A percentile compares a stretch with the other conserved stretches of the same genome.
Conservation (phyloP, 1,284 basidiomycete species). For the Tilletiopsis washingtonensis region DNA sequence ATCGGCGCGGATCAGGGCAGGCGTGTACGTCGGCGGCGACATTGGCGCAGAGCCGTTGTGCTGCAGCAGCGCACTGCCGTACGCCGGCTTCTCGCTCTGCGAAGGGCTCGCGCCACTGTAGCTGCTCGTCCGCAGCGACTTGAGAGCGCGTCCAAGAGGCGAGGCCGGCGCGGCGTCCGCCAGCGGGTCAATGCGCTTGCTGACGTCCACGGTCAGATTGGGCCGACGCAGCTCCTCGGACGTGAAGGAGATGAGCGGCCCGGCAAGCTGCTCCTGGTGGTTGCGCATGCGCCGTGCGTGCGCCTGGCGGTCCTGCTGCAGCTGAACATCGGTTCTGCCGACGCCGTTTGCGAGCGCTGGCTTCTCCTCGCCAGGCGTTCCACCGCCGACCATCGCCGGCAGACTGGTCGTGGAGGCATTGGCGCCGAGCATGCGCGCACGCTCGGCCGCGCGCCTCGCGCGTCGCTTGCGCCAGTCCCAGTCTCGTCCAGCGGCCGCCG, state of each 20-base stretch:
- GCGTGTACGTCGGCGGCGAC: constrained; percentile 10
- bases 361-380: no score
- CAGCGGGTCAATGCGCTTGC: constrained; percentile 7
- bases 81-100: no score
- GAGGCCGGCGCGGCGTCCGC: constrained; percentile 11
- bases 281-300: background rate
- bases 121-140: background rate
- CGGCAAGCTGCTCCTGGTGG: constrained; percentile 9
- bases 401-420: background rate
- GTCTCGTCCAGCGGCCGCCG: constrained; percentile 38
- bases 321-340: constrained; percentile 16
- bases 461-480: constrained; percentile 41
- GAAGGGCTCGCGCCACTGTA: no score
- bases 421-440: background rate
- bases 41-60: constrained; percentile 9
- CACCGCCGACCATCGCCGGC: no score
- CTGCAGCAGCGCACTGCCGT: constrained; percentile 10
- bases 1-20: background rate
- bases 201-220: no score
- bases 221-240: constrained; percentile 10
- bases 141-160: background rate
- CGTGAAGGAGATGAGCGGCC: constrained; percentile 17
- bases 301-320: constrained; percentile 8
- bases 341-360: background rate
- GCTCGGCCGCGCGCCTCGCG: constrained; percentile 5